These are phyloP conservation scores for Phytopythium oedochilum DNA, from an alignment of 352 stramenopile species.

Conservation along the genomic window DNA sequence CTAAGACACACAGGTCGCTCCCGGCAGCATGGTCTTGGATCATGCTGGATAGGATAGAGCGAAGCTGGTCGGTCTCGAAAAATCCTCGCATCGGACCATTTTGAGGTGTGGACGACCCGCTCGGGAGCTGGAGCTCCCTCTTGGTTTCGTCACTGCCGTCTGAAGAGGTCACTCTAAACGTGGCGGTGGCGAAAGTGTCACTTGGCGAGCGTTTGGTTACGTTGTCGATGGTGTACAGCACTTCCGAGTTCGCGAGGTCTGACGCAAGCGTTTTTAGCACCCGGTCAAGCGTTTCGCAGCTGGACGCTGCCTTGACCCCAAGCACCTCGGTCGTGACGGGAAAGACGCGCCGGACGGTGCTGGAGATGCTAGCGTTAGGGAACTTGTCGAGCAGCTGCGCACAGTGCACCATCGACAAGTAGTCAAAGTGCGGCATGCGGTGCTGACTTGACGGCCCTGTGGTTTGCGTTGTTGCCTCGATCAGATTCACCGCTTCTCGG, in stretches of 20 bases:
- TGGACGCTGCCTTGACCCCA: slow-evolving; percentile 28
- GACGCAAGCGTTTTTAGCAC: slow-evolving; percentile 29
- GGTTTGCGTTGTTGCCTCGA: slow-evolving; percentile 51
- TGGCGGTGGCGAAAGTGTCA: slow-evolving; percentile 15
- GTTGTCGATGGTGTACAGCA: slow-evolving; percentile 24
- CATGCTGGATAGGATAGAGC: slow-evolving; percentile 53
- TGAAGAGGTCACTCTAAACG: slow-evolving; percentile 7
- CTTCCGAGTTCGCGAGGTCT: neutral
- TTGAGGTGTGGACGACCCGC: slow-evolving; percentile 28
- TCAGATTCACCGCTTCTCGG: slow-evolving; percentile 62
- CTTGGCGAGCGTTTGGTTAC: slow-evolving; percentile 22
- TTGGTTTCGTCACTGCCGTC: slow-evolving; percentile 1
- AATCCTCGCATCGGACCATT: slow-evolving; percentile 30
- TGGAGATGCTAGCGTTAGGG: slow-evolving; percentile 30
- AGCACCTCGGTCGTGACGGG: slow-evolving; percentile 47
- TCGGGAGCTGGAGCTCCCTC: slow-evolving; percentile 29
- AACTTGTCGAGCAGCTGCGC: slow-evolving; percentile 49
- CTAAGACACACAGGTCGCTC: slow-evolving; percentile 76
- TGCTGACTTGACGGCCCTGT: slow-evolving; percentile 2
- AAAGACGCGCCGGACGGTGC: slow-evolving; percentile 44
- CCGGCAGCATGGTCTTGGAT: slow-evolving; percentile 75
- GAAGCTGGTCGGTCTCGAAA: slow-evolving; percentile 55
- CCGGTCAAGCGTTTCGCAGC: slow-evolving; percentile 43
- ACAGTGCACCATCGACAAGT: slow-evolving; percentile 53
- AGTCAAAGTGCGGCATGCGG: slow-evolving; percentile 73